Base-by-base conservation (phyloP, 495 filamentous ascomycete genomes). In the Talaromyces wortmannii region DNA sequence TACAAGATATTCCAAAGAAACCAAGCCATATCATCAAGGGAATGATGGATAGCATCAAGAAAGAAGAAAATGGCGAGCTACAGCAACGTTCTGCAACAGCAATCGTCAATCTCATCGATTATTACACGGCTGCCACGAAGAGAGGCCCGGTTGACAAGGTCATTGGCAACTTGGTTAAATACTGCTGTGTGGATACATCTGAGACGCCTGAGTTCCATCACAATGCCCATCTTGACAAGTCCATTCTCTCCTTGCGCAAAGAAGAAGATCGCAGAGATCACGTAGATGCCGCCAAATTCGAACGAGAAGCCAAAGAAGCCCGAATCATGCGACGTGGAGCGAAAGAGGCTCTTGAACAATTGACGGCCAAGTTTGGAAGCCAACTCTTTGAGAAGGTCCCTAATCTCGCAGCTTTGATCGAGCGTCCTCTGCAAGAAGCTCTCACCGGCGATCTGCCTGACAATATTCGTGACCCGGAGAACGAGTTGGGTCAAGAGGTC, bases 11-110 rank as follows among this genome's bases (percentile, higher is more conserved):
- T 4, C 92, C 95, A 4, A 97, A 95, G 78, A 96, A 94, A 64
- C 89, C 94, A 12, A 87, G 85, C 51, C 78, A 83, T 33, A 83
- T 95, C 15, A 97, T 98, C 72, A 96, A 95, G 71, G 87, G 83
- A 16, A 88, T 97, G 69, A 98, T 97, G 92, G 94, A 98, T 61
- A 97, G 92, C 64, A 83, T 97, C 67, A 97, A 97, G 74, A 81
- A 83, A 31, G 94, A 98, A 69, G 92, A 97, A 62, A 97, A 92
- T 60, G 65, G 87, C 33, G 90, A 96, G 59, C 77, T 98, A 40
- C 94, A 98, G 65, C 83, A 83, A 59, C 89, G 92, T 30, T 96
- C 95, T 23, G 90, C 91, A 7, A 79, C 78, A 6, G 89, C 91
- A 13, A 84, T 97, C 32, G 88, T 90, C 6, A 74, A 80, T 16